Base-by-base conservation (phyloP, 2,329 filamentous ascomycete species). In the Huntiella abstrusa region DNA sequence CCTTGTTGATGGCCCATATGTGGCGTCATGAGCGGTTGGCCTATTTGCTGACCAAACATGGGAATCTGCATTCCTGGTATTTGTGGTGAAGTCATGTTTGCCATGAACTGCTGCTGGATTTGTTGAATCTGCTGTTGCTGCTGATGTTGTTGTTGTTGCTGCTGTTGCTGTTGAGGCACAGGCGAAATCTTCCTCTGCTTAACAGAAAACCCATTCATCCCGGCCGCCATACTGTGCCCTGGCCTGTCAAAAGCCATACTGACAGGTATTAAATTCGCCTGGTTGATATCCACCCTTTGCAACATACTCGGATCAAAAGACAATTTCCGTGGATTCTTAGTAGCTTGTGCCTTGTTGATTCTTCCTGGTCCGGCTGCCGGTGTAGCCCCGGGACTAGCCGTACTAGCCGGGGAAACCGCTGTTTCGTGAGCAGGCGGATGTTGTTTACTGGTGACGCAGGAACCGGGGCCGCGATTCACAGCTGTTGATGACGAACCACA, bases 251-350 rank as follows among this genome's bases (percentile, higher is more conserved):
- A 47, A 4, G 40, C 41, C 28, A 49, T 16, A 11, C 16, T 34
- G 6, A 41, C 28, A 2, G 63, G 57, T 40, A 69, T 47, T 41
- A 73, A 58, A 53, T 72, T 75, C 49, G 73, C 55, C 49, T 65
- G 67, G 52, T 58, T 65, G n/a, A 64, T 60, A 52, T 75, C 68
- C 60, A 75, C 72, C 49, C 70, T 64, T 41, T 67, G 64, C 12
- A 77, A 56, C 7, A 61, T 63, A 2, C 60, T 55, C 1, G 65
- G 58, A 50, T 73, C 71, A 52, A 71, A 65, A 1, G 70, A 70
- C 47, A 63, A 65, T 53, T 69, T 73, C 45, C 64, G 62, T 35
- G 52, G 54, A 11, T 55, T 53, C 4, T 55, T 54, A 17, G 50
- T 53, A 53, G 63, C 67, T 7, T 60, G 55, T 3, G 62, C 50